Conservation (phyloP, 805 yeast species). For the Kodamaea kaohsiungensis region DNA sequence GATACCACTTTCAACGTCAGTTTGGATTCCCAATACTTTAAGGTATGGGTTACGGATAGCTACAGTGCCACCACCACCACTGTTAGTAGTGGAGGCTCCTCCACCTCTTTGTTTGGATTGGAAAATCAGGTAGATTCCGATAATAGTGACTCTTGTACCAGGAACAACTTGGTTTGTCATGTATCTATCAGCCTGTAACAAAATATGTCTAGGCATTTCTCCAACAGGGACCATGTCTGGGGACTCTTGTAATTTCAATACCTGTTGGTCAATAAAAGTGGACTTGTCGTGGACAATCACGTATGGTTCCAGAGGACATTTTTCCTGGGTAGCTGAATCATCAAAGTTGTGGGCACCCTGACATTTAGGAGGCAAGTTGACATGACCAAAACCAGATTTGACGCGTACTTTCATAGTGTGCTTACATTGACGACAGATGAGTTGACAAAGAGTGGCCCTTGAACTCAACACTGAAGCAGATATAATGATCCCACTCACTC, state of each 20-base stretch:
- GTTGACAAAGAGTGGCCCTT: conserved; percentile 78
- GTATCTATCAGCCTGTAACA: conserved; percentile 85
- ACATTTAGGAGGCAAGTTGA: conserved; percentile 68
- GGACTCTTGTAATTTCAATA: conserved; percentile 90
- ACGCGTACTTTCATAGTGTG: conserved; percentile 70
- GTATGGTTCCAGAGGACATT: conserved; percentile 92
- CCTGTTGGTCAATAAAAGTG: conserved; percentile 92
- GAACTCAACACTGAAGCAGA: conserved; percentile 87
- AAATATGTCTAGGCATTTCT: conserved; percentile 94
- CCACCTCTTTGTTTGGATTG: conserved; percentile 62
- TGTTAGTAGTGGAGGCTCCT: conserved; percentile 9
- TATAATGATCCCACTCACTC: conserved; percentile 91
- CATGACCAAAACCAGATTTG: conserved; percentile 67
- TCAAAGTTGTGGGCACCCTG: conserved; percentile 45
- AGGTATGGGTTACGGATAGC: conserved; percentile 94
- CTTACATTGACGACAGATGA: conserved; percentile 86
- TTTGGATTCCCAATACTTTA: conserved; percentile 80
- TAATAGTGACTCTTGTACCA: conserved; percentile 88
- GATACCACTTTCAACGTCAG: conserved; percentile 74
- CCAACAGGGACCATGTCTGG: conserved; percentile 99
- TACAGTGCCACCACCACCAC: conserved; percentile 49
- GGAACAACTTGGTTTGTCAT: conserved; percentile 90
- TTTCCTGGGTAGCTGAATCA: conserved; percentile 46
- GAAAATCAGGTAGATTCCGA: conserved; percentile 91
- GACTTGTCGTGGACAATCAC: conserved; percentile 92